Evolutionary conservation across 2,329 filamentous ascomycete species (phyloP).

Genomic region (Nannizziopsis arthrosporioides): DNA sequence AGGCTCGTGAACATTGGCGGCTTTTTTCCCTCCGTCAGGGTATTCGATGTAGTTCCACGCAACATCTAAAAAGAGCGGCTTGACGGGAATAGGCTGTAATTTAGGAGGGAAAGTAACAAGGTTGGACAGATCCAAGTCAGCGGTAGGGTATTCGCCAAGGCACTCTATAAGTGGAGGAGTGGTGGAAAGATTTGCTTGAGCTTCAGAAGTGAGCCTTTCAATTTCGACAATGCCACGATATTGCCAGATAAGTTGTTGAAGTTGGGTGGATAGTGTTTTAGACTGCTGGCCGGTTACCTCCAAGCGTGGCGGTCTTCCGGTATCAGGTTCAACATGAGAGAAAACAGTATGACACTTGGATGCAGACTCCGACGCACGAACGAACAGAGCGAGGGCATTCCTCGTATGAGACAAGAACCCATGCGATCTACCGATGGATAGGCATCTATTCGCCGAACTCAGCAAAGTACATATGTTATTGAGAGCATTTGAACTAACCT

Average conservation of each 20-base stretch:
- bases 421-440: slow-evolving; percentile 78
- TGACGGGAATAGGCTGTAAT: slow-evolving; percentile 72
- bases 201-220: slow-evolving; percentile 47
- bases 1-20: slow-evolving; percentile 16
- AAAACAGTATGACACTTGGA: slow-evolving; percentile 38
- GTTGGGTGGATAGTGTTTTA: slow-evolving; percentile 47
- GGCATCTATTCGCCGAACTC: slow-evolving; percentile 43
- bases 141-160: slow-evolving; percentile 61
- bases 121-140: slow-evolving; percentile 61
- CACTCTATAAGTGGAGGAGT: slow-evolving; percentile 58
- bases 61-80: slow-evolving; percentile 90
- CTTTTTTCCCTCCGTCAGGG: slow-evolving; percentile 45
- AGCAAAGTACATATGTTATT: slow-evolving; percentile 7
- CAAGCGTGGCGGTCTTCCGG: slow-evolving; percentile 51
- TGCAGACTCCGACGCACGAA: slow-evolving; percentile 56
- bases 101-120: slow-evolving; percentile 80
- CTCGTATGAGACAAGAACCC: slow-evolving; percentile 57
- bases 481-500: slow-evolving; percentile 46
- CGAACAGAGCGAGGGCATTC: slow-evolving; percentile 76
- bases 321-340: slow-evolving; percentile 16
- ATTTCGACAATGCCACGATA: slow-evolving; percentile 79
- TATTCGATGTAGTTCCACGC: slow-evolving; percentile 98
- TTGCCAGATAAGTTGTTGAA: slow-evolving; percentile 63
- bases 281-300: slow-evolving; percentile 51
- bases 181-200: slow-evolving; percentile 32